phyloP scores from a whole-genome alignment of 2,329 filamentous ascomycete genomes.

The Raffaelea ambrosiae region DNA sequence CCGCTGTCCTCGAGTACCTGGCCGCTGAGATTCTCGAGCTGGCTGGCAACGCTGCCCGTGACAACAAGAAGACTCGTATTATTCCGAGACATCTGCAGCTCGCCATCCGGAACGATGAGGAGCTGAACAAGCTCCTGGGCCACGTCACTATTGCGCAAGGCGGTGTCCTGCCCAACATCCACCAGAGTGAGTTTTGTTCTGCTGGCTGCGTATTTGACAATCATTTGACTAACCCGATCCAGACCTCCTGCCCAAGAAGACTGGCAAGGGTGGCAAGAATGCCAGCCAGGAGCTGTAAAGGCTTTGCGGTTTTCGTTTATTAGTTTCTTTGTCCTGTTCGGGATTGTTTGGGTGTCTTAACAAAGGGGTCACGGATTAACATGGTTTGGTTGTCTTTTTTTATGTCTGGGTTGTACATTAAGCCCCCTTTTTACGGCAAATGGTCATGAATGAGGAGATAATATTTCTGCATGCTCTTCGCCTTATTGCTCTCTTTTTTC shows the following conservation, averaged over 20 bases:
- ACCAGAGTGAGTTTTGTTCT: slow-evolving; percentile 68
- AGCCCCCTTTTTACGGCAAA: slow-evolving; percentile 48
- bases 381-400: slow-evolving; percentile 59
- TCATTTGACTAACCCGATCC: slow-evolving; percentile 17
- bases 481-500: background rate
- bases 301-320: slow-evolving; percentile 30
- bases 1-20: slow-evolving; percentile 95
- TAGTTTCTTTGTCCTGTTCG: slow-evolving; percentile 50
- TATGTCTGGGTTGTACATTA: slow-evolving; percentile 65
- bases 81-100: slow-evolving; percentile 98
- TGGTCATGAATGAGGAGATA: slow-evolving; percentile 55
- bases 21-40: slow-evolving; percentile 98
- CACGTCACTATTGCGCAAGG: slow-evolving; percentile 96
- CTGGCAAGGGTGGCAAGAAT: slow-evolving; percentile 85
- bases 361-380: slow-evolving; percentile 65
- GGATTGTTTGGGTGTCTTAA: slow-evolving; percentile 67
- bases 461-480: slow-evolving; percentile 20
- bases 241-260: slow-evolving; percentile 99
- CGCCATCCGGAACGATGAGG: slow-evolving; percentile 98
- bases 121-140: slow-evolving; percentile 97
- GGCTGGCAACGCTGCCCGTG: slow-evolving; percentile 95
- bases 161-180: slow-evolving; percentile 98
- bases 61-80: slow-evolving; percentile 99
- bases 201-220: background rate
- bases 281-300: slow-evolving; percentile 89